Conservation (phyloP, 805 yeast species). For the Ogataea paraovalis region DNA sequence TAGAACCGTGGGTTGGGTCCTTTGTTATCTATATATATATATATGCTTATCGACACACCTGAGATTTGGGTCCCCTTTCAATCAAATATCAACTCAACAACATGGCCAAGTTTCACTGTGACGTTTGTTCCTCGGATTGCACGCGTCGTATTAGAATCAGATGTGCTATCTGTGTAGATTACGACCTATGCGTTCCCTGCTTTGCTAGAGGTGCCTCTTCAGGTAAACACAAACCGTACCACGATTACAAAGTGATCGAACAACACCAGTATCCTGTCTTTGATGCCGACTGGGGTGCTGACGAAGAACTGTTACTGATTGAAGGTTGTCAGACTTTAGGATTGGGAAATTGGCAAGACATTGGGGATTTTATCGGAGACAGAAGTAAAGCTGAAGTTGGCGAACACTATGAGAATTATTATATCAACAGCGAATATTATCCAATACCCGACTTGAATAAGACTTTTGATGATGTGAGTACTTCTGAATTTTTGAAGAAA, state of each 20-base stretch:
- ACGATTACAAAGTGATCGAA: conserved; percentile 86
- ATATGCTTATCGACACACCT: too few relatives aligned
- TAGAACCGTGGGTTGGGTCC: too few relatives aligned
- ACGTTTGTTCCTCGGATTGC: conserved; percentile 94
- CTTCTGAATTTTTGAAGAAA: conserved; percentile 62
- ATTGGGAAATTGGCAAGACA: conserved; percentile 95
- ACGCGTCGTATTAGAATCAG: conserved; percentile 85
- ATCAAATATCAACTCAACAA: neutral
- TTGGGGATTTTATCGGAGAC: conserved; percentile 94
- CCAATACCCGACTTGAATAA: conserved; percentile 87
- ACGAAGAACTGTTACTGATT: conserved; percentile 83
- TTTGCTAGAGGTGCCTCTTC: conserved; percentile 79
- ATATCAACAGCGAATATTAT: conserved; percentile 64
- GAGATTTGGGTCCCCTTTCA: too few relatives aligned
- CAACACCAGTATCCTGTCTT: conserved; percentile 94
- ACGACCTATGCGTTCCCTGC: conserved; percentile 97
- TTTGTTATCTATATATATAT: too few relatives aligned
- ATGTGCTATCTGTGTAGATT: conserved; percentile 91
- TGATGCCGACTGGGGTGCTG: conserved; percentile 95
- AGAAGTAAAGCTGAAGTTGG: conserved; percentile 89
- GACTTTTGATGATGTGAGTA: conserved; percentile 58
- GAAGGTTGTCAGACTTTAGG: conserved; percentile 93
- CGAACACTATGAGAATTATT: conserved; percentile 70
- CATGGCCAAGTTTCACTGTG: conserved; percentile 75
- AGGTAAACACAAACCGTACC: conserved; percentile 90